Evolutionary conservation across 768 basidiomycete species (phyloP).

Genomic region (Leccinum arenicola): DNA sequence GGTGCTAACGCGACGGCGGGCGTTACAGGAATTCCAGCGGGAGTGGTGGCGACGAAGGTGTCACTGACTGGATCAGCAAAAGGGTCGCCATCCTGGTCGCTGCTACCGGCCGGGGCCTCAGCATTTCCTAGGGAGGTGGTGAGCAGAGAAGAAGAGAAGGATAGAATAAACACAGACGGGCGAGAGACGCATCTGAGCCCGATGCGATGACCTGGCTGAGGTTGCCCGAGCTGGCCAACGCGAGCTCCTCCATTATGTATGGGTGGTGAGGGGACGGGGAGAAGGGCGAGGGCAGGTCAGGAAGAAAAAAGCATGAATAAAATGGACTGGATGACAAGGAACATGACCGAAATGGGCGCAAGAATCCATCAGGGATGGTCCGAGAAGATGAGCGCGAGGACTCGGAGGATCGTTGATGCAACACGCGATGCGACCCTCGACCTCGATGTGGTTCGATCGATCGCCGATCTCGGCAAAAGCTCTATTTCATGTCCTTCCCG

Average conservation of each 20-base stretch:
- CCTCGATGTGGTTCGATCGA: background rate
- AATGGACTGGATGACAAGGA: background rate
- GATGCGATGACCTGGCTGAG: background rate
- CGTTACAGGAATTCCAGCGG: constrained; percentile 3
- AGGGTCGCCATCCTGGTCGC: constrained; percentile 1
- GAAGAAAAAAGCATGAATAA: background rate
- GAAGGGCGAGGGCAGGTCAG: background rate
- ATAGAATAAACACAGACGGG: background rate
- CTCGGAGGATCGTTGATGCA: background rate
- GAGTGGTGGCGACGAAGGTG: constrained; percentile 6
- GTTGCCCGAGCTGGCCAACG: background rate
- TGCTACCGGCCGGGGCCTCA: constrained; percentile 1
- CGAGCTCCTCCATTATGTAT: constrained; percentile 3
- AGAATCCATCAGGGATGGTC: background rate
- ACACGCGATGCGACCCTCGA: background rate
- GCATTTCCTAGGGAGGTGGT: constrained; percentile 11
- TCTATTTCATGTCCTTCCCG: background rate
- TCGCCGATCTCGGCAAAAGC: background rate
- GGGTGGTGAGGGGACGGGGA: background rate
- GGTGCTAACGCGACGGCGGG: background rate
- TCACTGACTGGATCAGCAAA: constrained; percentile 13
- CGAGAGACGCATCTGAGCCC: constrained; percentile 17
- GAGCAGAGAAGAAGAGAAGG: background rate
- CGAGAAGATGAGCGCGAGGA: background rate
- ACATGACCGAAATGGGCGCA: background rate